Evolutionary conservation across 768 basidiomycete genomes (phyloP), one percentile per base, ranked within the genome.

Genomic region (Leccinum olivaceopallidum): DNA sequence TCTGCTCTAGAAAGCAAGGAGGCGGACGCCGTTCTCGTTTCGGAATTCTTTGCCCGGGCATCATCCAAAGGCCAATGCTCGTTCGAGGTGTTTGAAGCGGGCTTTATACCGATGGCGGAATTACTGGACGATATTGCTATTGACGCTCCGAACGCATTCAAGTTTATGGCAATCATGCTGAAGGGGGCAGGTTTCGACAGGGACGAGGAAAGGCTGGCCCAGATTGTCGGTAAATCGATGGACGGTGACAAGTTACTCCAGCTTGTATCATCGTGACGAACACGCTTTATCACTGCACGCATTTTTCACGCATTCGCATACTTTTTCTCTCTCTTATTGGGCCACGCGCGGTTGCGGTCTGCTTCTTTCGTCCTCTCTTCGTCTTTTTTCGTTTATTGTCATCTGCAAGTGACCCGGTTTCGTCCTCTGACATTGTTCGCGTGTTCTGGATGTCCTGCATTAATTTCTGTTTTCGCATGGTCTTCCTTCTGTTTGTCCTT

Each of bases 131-230:
- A 98, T 69, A 83, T 95, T 60, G 87, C 89, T 32, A 88, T 95
- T 65, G 95, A 98, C 72, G 90, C 90, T 51, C 95, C 96, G 9
- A 88, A 88, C 69, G 96, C 94, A 0, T 88, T 89, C 77, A 73
- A 81, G 48, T 83, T 87, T 60, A 86, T 93, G 72, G 91, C 86
- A 13, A 78, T 84, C 60, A 85, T 96, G 78, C 75, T 96, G 59
- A 86, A 83, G 71, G 87, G 85, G 34, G 83, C 88, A 18, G 81
- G 80, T 28, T 75, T 95, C 54, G 76, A 79, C 64, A 70, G 69
- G 68, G 85, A 88, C 63, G 83, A 85, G 61, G 86, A 84, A 61
- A 79, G 80, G 55, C 79, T 80, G 53, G 72, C 75, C 59, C 83
- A 81, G 50, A 77, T 92, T 58, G 82, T 84, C 36, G 77, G 81